Percentiles rank a stretch among this genome's conserved stretches.
phyloP scores from a whole-genome alignment of 768 basidiomycete species.

The Aureoboletus auriporus region DNA sequence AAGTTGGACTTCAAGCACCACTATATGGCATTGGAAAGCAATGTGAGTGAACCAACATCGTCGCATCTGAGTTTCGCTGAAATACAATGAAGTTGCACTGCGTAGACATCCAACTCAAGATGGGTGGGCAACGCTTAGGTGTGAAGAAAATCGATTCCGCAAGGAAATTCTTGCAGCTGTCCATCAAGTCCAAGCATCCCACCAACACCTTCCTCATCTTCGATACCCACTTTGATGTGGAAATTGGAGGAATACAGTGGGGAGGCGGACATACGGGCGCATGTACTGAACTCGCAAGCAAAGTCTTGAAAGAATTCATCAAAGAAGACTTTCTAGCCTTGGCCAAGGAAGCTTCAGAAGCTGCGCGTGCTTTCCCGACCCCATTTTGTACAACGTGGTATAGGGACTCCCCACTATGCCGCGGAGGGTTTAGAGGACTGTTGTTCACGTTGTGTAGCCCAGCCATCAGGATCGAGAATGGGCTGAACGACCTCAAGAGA shows the following conservation, averaged over 20 bases:
- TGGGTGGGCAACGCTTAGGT: not conserved
- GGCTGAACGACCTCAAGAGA: not conserved
- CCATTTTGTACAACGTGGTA: not conserved
- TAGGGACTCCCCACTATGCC: not conserved
- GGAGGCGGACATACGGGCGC: accelerated
- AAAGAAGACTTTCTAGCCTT: not conserved
- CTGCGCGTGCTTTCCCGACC: not conserved
- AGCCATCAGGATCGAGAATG: not conserved
- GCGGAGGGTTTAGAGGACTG: not conserved
- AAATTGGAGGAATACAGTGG: not conserved
- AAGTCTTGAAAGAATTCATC: not conserved
- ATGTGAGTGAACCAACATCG: not conserved
- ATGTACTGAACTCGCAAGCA: not conserved
- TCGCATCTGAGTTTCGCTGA: too few species aligned
- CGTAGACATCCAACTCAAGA: not conserved
- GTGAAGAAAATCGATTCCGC: not conserved
- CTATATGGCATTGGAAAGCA: not conserved
- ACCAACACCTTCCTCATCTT: not conserved
- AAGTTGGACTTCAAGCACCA: not conserved
- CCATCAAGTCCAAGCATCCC: not conserved
- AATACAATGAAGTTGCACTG: not conserved
- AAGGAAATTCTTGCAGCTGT: not conserved
- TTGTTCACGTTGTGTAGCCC: not conserved
- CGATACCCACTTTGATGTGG: not conserved
- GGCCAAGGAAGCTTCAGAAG: not conserved